Evolutionary conservation across 2,329 filamentous ascomycete genomes (phyloP), one percentile per base, ranked within the genome.

Genomic region (Nemania sp.): DNA sequence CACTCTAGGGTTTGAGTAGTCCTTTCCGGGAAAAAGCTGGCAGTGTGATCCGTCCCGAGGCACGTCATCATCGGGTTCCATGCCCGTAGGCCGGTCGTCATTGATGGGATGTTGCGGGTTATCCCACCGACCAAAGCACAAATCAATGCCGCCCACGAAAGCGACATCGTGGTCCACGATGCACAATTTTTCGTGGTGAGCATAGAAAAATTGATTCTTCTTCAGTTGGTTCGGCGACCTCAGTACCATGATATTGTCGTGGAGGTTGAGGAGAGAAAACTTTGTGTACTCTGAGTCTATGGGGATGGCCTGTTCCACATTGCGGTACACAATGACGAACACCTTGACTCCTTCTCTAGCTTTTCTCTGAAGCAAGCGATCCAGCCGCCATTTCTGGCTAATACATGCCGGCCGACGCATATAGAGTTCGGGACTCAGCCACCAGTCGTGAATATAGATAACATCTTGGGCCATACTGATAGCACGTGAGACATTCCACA

Each of bases 381-480:
- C 94, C 6, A 99, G 81, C 48, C 94, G 86, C 94, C 94, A 99
- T 73, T 97, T 97, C 70, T 97, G 93, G 68, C 92, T 97, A 73
- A 97, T 97, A 40, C 90, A 91, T 20, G 94, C 89, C 48, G 94
- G 94, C 53, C 94, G 83, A 56, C 94, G 84, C 86, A 97, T 87
- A 75, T 99, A 99, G 39, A 99, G 76, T 72, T 99, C 93, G 1
- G 94, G 94, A 64, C 90, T 97, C 34, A 99, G 76, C 94, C 94
- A 99, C 94, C 94, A 99, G 72, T 97, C 94, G 70, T 99, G 94
- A 59, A 99, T 97, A 72, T 97, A 97, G 64, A 99, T 93, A 57
- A 97, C 93, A 74, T 97, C 94, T 66, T 90, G 90, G 7, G 94
- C 94, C 85, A 97, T 96, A 69, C 91, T 94, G 66, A 99, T 95